Percentiles rank a stretch among this genome's conserved stretches.
Evolutionary conservation across 2,329 filamentous ascomycete genomes (phyloP).

Genomic region (Phoma sp.): DNA sequence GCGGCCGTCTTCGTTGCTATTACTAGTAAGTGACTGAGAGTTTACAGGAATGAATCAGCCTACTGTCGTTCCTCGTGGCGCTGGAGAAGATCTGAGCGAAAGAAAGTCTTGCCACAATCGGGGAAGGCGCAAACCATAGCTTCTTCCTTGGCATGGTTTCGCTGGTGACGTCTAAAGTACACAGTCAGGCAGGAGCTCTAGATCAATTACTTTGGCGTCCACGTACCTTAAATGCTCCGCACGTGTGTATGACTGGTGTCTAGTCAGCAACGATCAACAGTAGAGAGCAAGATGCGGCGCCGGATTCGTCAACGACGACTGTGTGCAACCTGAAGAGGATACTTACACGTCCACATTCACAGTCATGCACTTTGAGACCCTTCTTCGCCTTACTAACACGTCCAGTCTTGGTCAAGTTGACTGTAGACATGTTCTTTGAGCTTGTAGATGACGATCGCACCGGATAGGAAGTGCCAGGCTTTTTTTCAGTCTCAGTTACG

Average conservation of each 20-base stretch:
- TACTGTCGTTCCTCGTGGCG: conserved; percentile 55
- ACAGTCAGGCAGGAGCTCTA: background rate
- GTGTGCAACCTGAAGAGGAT: background rate
- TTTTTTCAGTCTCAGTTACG: conserved; percentile 30
- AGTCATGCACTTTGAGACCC: conserved; percentile 53
- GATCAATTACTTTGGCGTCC: background rate
- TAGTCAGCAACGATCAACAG: conserved; percentile 24
- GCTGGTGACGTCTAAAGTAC: conserved; percentile 51
- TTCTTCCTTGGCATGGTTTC: conserved; percentile 53
- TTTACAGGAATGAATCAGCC: conserved; percentile 15
- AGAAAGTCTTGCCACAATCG: conserved; percentile 52
- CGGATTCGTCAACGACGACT: background rate
- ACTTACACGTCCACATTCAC: conserved; percentile 56
- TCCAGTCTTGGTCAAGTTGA: conserved; percentile 54
- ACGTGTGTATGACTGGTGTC: conserved; percentile 53
- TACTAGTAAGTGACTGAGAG: conserved; percentile 16
- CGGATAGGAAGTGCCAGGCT: conserved; percentile 37
- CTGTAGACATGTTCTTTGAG: conserved; percentile 37
- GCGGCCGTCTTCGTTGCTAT: conserved; percentile 37
- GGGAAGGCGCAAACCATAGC: conserved; percentile 49
- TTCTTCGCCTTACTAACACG: conserved; percentile 57
- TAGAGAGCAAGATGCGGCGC: too few species aligned
- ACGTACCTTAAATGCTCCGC: conserved; percentile 54
- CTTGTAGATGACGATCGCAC: conserved; percentile 39
- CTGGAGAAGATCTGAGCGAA: conserved; percentile 52